Evolutionary conservation across 768 basidiomycete genomes (phyloP), one percentile per base, ranked within the genome.

Genomic region (Aureoboletus auriporus): DNA sequence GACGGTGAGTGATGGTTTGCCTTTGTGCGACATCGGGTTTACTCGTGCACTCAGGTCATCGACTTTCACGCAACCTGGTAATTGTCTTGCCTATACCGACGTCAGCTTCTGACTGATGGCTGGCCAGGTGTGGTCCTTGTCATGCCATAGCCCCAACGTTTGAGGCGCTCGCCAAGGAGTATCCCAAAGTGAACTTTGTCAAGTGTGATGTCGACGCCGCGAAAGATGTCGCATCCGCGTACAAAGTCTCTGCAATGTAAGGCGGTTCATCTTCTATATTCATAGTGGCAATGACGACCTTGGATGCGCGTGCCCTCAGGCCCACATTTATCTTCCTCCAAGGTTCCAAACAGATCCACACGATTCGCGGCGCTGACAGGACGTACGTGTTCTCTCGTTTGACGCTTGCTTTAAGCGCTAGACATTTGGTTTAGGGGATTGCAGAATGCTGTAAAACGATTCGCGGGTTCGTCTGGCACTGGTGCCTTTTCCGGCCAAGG

Each of bases 11-110:
- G 11, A 17, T 20, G 11, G 3, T 10, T 10, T 26, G 1, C 39
- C 23, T 28, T 35, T 43, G 36, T 6, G 16, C 34, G 34, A 20
- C 13, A 28, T 20, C 2, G 10, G 36, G 37, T 36, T 14, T 26
- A n/a, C 12, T 23, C 41, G 36, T 17, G 28, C 28, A 46, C 20
- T 41, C n/a, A 89, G 87, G 83, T 92, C 50, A 88, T 92, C 51
- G 89, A 92, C 68, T 92, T 92, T 60, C 86, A 90, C 64, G 89
- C 89, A 47, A 78, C 83, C 52, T 92, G 89, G 89, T 88, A 55
- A 55, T 69, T 36, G 6, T 49, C 31, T 52, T 42, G 12, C 26
- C 40, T 38, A 39, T 42, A 6, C 23, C 45, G 20, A 39, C 41
- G 44, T n/a, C 36, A 30, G 2, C n/a, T 42, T 47, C 51, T 62